Conservation (phyloP, 352 stramenopile genomes). For the Globisporangium splendens region DNA sequence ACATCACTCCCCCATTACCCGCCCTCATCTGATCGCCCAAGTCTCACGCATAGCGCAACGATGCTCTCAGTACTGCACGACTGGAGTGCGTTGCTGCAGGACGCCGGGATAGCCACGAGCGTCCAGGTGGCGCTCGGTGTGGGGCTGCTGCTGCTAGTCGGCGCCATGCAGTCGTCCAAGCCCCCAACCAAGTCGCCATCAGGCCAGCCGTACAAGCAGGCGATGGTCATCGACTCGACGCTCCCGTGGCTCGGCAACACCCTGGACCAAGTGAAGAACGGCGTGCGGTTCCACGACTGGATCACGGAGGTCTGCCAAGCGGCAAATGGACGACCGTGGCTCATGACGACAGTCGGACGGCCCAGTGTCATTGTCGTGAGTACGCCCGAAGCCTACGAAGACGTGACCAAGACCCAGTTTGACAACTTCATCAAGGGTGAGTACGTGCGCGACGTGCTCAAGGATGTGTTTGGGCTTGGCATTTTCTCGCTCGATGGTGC, state of each 20-base stretch:
- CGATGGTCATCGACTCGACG: slow-evolving; percentile 10
- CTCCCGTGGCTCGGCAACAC: slow-evolving; percentile 29
- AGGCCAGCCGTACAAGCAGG: neutral
- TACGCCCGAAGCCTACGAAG: slow-evolving; percentile 29
- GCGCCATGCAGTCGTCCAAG: neutral
- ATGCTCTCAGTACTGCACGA: no score
- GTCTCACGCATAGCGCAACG: no score
- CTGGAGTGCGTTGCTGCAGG: no score
- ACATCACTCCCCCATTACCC: no score
- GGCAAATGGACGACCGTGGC: slow-evolving; percentile 4
- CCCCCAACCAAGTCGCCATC: neutral
- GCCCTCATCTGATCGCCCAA: no score
- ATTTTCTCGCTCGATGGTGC: slow-evolving; percentile 43
- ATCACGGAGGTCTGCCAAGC: neutral
- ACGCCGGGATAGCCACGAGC: no score
- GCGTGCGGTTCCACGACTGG: slow-evolving; percentile 13
- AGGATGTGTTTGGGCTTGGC: slow-evolving; percentile 49
- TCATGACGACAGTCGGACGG: slow-evolving; percentile 29
- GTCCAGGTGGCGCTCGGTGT: neutral
- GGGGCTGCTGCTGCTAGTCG: slow-evolving; percentile 2
- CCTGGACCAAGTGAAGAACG: slow-evolving; percentile 17
- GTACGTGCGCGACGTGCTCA: slow-evolving; percentile 23
- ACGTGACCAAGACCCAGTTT: slow-evolving; percentile 54
- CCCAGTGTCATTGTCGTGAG: slow-evolving; percentile 29
- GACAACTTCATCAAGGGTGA: slow-evolving; percentile 61